Evolutionary conservation across 495 filamentous ascomycete genomes (phyloP).

Genomic region (Daldinia bambusicola): DNA sequence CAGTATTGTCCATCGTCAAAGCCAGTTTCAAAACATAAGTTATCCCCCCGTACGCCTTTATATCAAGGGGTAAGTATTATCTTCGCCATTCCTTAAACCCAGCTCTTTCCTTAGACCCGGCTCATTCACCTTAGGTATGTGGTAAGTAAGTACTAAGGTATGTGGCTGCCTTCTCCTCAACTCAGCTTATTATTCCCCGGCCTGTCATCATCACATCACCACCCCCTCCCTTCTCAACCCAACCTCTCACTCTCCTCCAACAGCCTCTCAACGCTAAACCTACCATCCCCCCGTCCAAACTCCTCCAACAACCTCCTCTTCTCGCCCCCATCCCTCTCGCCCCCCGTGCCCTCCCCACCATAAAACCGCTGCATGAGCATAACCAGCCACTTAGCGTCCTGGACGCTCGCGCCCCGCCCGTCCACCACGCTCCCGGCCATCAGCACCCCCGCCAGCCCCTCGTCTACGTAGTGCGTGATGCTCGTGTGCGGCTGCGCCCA

Average conservation of each 20-base stretch:
- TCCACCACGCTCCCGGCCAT: constrained; percentile 83
- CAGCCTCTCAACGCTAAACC: constrained; percentile 84
- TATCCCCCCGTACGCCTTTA: not conserved
- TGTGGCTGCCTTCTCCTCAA: too few relatives aligned
- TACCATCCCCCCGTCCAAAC: constrained; percentile 79
- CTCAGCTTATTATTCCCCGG: not conserved
- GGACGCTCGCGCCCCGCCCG: constrained; percentile 77
- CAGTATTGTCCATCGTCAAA: constrained; percentile 7
- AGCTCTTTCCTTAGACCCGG: too few relatives aligned
- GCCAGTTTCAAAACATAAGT: not conserved
- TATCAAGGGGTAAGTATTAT: not conserved
- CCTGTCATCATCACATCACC: not conserved
- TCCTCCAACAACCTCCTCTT: constrained; percentile 77
- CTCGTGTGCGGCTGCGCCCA: constrained; percentile 92
- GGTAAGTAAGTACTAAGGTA: too few relatives aligned
- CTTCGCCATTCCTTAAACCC: too few relatives aligned
- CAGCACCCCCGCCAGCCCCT: constrained; percentile 72
- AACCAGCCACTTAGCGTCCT: constrained; percentile 88
- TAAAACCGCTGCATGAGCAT: constrained; percentile 97
- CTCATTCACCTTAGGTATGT: too few relatives aligned
- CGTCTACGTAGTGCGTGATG: constrained; percentile 85
- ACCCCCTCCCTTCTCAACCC: constrained; percentile 46
- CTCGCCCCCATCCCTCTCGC: constrained; percentile 48
- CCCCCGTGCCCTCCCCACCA: constrained; percentile 60
- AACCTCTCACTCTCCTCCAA: constrained; percentile 87